Evolutionary conservation across 768 basidiomycete species (phyloP).

Genomic region (Podaxis sp.): DNA sequence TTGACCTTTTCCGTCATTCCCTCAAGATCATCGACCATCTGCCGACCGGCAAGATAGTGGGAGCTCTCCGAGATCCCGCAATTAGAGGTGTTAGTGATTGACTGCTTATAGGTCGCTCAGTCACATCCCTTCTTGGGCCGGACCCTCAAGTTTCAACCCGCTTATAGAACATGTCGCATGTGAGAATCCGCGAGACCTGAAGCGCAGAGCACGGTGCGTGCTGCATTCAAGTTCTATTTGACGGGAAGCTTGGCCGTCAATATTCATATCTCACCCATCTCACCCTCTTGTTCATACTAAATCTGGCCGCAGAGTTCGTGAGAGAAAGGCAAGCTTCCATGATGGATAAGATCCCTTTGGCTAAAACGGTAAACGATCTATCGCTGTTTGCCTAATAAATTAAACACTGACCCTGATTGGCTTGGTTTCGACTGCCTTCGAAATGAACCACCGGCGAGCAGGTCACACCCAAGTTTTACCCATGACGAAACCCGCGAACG

Average conservation of each 20-base stretch:
- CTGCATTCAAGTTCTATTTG: not conserved
- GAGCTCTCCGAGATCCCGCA: constrained; percentile 1
- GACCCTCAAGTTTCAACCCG: not conserved
- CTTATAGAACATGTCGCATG: not conserved
- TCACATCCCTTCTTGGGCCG: not conserved
- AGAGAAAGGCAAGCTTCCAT: constrained; percentile 3
- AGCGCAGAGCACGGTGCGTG: constrained; percentile 3
- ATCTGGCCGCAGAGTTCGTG: constrained; percentile 11
- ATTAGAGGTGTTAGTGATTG: not conserved
- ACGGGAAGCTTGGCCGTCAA: constrained; percentile 2
- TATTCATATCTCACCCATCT: constrained; percentile 5
- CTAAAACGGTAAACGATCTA: constrained; percentile 6
- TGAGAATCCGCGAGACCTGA: not conserved
- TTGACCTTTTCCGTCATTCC: constrained; percentile 12
- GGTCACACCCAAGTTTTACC: constrained; percentile 8
- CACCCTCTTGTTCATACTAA: not conserved
- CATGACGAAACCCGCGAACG: constrained; percentile 7
- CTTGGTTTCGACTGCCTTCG: constrained; percentile 8
- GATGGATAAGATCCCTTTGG: constrained; percentile 12
- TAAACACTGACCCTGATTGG: constrained; percentile 5
- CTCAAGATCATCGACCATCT: not conserved
- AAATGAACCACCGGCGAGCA: constrained; percentile 15
- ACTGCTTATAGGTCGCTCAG: constrained; percentile 1
- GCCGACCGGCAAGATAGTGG: constrained; percentile 13
- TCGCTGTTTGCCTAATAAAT: not conserved